Evolutionary conservation across 2,329 filamentous ascomycete species (phyloP).

Genomic region (Microdochium bolleyi): DNA sequence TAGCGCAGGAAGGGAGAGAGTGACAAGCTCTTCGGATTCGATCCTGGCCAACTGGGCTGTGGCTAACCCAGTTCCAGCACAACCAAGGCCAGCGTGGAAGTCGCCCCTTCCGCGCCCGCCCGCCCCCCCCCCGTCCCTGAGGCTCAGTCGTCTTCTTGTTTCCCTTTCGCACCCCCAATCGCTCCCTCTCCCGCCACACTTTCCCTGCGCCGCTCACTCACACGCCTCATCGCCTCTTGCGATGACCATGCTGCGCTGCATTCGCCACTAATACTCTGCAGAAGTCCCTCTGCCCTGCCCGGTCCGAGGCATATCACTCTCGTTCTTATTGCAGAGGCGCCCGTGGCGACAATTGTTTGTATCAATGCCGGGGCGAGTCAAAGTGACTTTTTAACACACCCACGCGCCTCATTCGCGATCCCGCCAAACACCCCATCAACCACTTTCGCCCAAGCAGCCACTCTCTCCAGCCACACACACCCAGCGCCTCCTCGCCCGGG

Average conservation of each 20-base stretch:
- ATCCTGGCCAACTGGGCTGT: background rate
- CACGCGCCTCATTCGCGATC: background rate
- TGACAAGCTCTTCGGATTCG: background rate
- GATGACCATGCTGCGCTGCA: background rate
- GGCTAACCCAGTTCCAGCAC: background rate
- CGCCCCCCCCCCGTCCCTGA: background rate
- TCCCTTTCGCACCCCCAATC: background rate
- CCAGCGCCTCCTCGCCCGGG: constrained; percentile 13
- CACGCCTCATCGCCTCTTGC: background rate
- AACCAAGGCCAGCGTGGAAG: background rate
- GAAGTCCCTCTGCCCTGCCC: background rate
- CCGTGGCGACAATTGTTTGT: background rate
- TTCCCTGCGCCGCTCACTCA: background rate
- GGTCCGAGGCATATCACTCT: background rate
- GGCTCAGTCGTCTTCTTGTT: background rate
- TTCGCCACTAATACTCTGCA: background rate
- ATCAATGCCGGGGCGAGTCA: background rate
- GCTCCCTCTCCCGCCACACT: background rate
- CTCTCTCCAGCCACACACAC: constrained; percentile 25
- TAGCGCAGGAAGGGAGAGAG: background rate
- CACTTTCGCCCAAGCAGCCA: constrained; percentile 14
- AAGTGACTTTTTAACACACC: background rate
- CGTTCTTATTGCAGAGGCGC: background rate
- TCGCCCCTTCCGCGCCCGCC: background rate
- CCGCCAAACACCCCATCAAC: background rate